Evolutionary conservation across 805 yeast genomes (phyloP), one percentile per base, ranked within the genome.

Genomic region (Scheffersomyces amazonensis): DNA sequence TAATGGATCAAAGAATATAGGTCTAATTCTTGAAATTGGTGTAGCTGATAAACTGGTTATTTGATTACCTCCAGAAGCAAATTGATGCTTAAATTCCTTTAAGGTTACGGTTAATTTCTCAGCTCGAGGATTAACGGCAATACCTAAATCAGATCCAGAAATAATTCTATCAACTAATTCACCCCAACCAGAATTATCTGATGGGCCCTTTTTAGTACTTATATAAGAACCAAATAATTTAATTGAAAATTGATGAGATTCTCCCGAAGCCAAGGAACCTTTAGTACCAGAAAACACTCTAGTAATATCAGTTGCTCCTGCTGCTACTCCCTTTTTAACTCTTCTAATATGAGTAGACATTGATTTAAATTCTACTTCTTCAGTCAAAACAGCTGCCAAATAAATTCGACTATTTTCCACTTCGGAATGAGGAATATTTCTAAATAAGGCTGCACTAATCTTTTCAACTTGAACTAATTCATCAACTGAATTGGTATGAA

Each of bases 251-350:
- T 81, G 83, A 56, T 82, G 87, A 0, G 87, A 66, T 52, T 78
- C 78, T 37, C 89, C 81, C 13, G 82, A 60, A 9, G 73, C 66
- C 36, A 78, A 63, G 21, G 81, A 70, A 22, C 84, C 87, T 39
- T 76, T 75, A 46, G 76, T 76, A 42, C 76, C 71, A 6, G 87
- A 76, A 53, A 88, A 85, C 17, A 87, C 76, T 48, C 95, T 75
- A 4, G 93, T 79, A 34, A 88, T 81, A 61, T 88, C 95, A 27
- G 87, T 76, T 12, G 84, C 93, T 58, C 96, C 96, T 3, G 89
- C 90, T 27, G 91, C 93, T 12, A 88, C 77, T 40, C 96, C 96
- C 53, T 82, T 81, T 53, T 86, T 80, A 34, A 83, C 73, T 32
- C 66, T 55, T 27, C 60, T 58, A 16, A 77, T 46, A 24, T 56